Evolutionary conservation across 805 yeast genomes (phyloP).

Genomic region (Candida silvatica): DNA sequence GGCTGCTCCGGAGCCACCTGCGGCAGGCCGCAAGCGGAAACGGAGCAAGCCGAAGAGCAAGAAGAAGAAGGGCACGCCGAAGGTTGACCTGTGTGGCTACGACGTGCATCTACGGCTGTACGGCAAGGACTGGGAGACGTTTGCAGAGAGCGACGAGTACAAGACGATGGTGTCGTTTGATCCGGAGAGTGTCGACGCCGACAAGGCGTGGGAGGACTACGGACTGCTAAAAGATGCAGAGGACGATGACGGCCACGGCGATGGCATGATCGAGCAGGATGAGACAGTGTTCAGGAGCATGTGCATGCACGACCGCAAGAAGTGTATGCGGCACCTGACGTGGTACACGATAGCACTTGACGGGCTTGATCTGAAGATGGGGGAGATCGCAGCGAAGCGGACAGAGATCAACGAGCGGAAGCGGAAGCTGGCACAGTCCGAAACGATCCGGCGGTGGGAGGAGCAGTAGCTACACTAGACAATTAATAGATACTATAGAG

Average conservation of each 20-base stretch:
- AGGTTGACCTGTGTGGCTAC: slow-evolving; percentile 47
- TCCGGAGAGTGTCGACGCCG: slow-evolving; percentile 7
- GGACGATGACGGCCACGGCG: slow-evolving; percentile 5
- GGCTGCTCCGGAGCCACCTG: slow-evolving; percentile 8
- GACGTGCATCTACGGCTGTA: slow-evolving; percentile 21
- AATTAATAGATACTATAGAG: background rate
- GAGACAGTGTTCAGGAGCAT: slow-evolving; percentile 15
- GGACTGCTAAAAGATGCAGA: slow-evolving; percentile 3
- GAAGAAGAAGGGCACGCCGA: slow-evolving; percentile 20
- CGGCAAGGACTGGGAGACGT: slow-evolving; percentile 17
- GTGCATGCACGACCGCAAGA: slow-evolving; percentile 46
- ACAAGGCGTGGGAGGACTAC: slow-evolving; percentile 9
- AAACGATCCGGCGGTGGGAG: background rate
- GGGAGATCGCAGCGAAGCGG: slow-evolving; percentile 13
- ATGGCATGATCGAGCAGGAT: slow-evolving; percentile 2
- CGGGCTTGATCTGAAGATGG: slow-evolving; percentile 28
- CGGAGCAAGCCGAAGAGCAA: too few species aligned
- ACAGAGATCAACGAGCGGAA: slow-evolving; percentile 11
- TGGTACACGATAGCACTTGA: slow-evolving; percentile 26
- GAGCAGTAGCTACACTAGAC: too few species aligned
- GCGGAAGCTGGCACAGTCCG: too few species aligned
- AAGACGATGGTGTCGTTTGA: slow-evolving; percentile 5
- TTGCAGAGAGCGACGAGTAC: slow-evolving; percentile 8
- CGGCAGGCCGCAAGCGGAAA: slow-evolving; percentile 10
- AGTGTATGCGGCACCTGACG: slow-evolving; percentile 42